Evolutionary conservation across 192 early-diverging fungal genomes (phyloP).

Genomic region (Umbelopsis sp.): DNA sequence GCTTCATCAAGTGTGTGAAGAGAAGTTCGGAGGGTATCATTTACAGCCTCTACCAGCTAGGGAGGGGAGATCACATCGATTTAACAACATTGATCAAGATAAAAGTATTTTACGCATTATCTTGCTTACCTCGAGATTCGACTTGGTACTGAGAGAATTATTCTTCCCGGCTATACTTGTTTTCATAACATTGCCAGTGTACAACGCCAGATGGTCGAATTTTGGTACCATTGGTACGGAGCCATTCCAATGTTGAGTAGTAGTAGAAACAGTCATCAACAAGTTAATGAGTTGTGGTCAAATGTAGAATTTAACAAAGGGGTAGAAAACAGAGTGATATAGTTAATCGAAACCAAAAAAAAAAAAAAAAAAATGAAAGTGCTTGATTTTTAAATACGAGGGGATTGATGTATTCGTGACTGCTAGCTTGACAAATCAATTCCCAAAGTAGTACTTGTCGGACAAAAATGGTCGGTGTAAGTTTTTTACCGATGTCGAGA

Average conservation of each 20-base stretch:
- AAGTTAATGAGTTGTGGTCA: background rate
- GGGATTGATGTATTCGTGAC: background rate
- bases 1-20: constrained; percentile 31
- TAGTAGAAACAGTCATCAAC: constrained; percentile 5
- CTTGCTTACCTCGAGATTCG: constrained; percentile 51
- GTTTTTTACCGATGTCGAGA: background rate
- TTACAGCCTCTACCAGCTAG: constrained; percentile 49
- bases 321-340: background rate
- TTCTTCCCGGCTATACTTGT: constrained; percentile 41
- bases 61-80: background rate
- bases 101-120: background rate
- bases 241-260: constrained; percentile 7
- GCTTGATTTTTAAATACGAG: too few species aligned
- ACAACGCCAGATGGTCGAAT: constrained; percentile 47
- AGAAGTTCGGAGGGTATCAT: constrained; percentile 47
- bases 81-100: background rate
- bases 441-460: background rate
- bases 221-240: constrained; percentile 20
- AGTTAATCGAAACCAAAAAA: too few species aligned
- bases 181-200: constrained; percentile 56
- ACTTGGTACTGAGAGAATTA: constrained; percentile 40
- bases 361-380: too few species aligned
- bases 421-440: constrained; percentile 11
- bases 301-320: background rate
- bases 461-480: background rate